phyloP scores from a whole-genome alignment of 345 rosid species.

The Carallia brachiata region DNA sequence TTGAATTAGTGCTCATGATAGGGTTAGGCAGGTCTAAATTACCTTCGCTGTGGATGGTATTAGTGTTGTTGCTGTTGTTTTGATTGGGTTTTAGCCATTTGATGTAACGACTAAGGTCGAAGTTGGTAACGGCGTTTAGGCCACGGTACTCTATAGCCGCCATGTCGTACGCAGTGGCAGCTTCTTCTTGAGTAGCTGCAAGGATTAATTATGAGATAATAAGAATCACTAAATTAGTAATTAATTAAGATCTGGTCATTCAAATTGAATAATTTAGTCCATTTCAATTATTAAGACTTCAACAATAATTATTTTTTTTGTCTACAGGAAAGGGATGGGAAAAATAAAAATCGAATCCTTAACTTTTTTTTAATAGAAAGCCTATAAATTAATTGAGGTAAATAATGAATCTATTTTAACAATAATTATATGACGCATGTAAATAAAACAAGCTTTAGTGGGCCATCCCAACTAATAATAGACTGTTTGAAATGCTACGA shows the following conservation, averaged over 20 bases:
- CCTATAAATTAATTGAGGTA: too few species aligned
- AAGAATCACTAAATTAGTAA: background rate
- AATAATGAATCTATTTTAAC: too few species aligned
- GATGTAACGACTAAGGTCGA: slow-evolving; percentile 82
- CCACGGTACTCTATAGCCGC: slow-evolving; percentile 96
- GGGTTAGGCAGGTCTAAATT: slow-evolving; percentile 13
- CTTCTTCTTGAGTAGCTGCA: slow-evolving; percentile 94
- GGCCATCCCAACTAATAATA: background rate
- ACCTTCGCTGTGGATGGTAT: background rate
- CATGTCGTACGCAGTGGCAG: slow-evolving; percentile 83
- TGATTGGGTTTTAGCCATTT: slow-evolving; percentile 59
- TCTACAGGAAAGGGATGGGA: too few species aligned
- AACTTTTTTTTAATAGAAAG: too few species aligned
- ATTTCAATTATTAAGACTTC: too few species aligned
- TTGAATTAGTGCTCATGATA: background rate
- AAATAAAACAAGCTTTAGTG: background rate
- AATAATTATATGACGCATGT: too few species aligned
- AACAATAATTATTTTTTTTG: too few species aligned
- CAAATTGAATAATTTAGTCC: too few species aligned
- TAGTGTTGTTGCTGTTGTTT: background rate
- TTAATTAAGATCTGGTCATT: too few species aligned
- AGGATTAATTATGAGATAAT: background rate
- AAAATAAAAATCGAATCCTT: too few species aligned
- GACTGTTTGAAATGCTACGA: background rate
- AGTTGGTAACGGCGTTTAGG: slow-evolving; percentile 85